phyloP scores from a whole-genome alignment of 179 eudicot genomes.

The Spergularia azorica region DNA sequence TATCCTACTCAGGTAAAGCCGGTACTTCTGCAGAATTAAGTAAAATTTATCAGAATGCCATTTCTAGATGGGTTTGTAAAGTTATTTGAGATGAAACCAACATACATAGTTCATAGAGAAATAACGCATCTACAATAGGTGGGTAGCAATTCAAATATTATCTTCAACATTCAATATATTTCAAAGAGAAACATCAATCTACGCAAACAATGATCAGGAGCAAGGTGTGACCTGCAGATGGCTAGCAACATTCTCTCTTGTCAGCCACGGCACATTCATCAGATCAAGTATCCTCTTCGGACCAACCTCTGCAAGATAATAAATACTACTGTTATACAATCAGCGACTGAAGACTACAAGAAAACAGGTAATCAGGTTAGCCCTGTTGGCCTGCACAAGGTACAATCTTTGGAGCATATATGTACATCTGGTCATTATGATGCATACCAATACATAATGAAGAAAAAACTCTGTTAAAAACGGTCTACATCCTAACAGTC shows the following conservation, averaged over 20 bases:
- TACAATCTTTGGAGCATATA: no score
- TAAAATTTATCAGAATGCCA: slow-evolving; percentile 1
- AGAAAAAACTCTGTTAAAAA: no score
- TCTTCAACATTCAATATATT: no score
- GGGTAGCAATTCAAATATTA: no score
- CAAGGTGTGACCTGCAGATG: slow-evolving; percentile 80
- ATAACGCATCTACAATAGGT: no score
- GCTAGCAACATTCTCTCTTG: slow-evolving; percentile 98
- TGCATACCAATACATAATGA: neutral
- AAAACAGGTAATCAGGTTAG: neutral
- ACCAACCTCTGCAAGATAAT: slow-evolving; percentile 76
- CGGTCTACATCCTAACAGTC: neutral
- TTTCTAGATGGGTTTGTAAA: neutral
- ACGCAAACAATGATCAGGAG: slow-evolving; percentile 6
- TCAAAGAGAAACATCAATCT: no score
- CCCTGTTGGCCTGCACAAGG: no score
- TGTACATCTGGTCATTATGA: neutral
- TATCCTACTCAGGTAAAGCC: slow-evolving; percentile 84
- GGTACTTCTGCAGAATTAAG: slow-evolving; percentile 77
- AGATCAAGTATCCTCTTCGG: slow-evolving; percentile 94
- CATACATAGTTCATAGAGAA: no score
- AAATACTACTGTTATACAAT: slow-evolving; percentile 16
- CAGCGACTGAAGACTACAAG: slow-evolving; percentile 1
- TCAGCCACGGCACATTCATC: slow-evolving; percentile 93
- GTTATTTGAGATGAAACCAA: no score